These are phyloP conservation scores for Pleurozium schreberi DNA, from an alignment of 225 moss, liverwort and hornwort genomes.

Conservation along the genomic window DNA sequence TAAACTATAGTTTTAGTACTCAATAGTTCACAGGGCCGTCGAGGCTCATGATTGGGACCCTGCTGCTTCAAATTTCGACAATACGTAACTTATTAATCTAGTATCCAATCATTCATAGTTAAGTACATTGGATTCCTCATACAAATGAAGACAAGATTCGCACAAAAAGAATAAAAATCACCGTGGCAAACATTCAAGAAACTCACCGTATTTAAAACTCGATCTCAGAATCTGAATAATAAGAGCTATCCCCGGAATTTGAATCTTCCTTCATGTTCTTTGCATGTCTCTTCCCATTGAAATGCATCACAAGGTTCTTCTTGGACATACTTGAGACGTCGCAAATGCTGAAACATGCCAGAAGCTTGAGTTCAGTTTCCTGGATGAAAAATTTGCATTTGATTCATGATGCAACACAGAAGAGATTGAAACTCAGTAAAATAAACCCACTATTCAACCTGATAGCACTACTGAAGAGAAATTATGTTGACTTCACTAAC, in stretches of 20 bases:
- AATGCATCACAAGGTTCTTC: constrained; percentile 21
- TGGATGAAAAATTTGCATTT: neutral
- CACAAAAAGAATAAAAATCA: neutral
- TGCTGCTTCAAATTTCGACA: neutral
- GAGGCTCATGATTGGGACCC: neutral
- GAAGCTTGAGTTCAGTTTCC: neutral
- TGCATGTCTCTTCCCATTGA: constrained; percentile 20
- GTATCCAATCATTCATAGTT: neutral
- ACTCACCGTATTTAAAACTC: neutral
- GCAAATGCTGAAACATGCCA: constrained; percentile 27
- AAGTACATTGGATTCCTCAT: neutral
- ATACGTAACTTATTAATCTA: neutral
- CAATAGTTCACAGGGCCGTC: neutral
- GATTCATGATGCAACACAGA: neutral
- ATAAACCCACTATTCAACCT: neutral
- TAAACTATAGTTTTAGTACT: neutral
- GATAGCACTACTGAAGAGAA: neutral
- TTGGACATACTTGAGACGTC: neutral
- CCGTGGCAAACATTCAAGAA: neutral
- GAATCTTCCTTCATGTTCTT: constrained; percentile 9
- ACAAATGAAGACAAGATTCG: neutral
- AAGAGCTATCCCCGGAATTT: neutral
- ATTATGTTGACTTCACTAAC: neutral
- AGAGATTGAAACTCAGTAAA: neutral
- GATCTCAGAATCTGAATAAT: neutral